Evolutionary conservation across 1,139 yeast genomes (phyloP).

Genomic region (Pichia sp.): DNA sequence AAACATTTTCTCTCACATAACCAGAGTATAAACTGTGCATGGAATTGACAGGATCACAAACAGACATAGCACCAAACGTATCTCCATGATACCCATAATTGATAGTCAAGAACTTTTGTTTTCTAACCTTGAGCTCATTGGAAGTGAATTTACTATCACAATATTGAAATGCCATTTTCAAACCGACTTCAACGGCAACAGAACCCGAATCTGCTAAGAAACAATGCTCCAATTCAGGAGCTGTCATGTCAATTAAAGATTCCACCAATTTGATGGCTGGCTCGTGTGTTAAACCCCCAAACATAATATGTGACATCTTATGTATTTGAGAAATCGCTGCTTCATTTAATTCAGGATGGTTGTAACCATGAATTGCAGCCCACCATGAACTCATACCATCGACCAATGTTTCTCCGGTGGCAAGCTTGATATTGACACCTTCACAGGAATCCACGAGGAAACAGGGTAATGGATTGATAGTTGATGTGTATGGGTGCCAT

Average conservation of each 20-base stretch:
- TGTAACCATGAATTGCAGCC: conserved; percentile 37
- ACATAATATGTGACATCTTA: conserved; percentile 35
- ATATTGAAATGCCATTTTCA: conserved; percentile 55
- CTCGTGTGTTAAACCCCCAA: conserved; percentile 35
- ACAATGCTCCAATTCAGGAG: conserved; percentile 27
- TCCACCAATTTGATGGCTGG: conserved; percentile 32
- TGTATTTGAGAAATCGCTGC: conserved; percentile 29
- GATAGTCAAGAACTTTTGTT: conserved; percentile 49
- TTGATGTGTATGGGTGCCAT: conserved; percentile 37
- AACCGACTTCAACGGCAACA: conserved; percentile 49
- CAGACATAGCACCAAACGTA: conserved; percentile 52
- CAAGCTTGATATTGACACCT: conserved; percentile 28
- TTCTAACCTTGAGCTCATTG: conserved; percentile 33
- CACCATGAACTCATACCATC: conserved; percentile 39
- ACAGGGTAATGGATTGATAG: conserved; percentile 31
- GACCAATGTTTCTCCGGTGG: conserved; percentile 23
- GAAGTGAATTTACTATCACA: conserved; percentile 39
- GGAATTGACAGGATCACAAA: conserved; percentile 37
- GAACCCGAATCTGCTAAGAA: conserved; percentile 47
- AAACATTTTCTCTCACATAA: conserved; percentile 31
- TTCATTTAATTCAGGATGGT: conserved; percentile 30
- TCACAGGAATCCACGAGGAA: conserved; percentile 31
- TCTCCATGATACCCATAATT: conserved; percentile 56
- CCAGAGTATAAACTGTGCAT: conserved; percentile 34
- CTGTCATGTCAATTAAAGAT: conserved; percentile 27